Base-by-base conservation (phyloP, 2,329 filamentous ascomycete genomes). In the Tympanopsis confertula region DNA sequence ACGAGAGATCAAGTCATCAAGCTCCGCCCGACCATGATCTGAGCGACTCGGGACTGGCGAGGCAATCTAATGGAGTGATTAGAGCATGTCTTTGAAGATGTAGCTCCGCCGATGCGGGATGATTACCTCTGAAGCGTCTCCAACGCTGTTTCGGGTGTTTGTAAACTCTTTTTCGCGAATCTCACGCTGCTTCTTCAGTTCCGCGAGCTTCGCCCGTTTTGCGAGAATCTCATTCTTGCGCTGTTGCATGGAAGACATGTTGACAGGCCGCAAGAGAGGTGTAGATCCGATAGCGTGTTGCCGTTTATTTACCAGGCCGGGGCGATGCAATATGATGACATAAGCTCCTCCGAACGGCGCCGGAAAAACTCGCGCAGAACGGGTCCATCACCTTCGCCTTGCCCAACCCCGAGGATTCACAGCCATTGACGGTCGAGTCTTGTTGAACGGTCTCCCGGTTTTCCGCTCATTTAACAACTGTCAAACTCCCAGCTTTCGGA, bases 121-220 rank as follows among this genome's bases (percentile, higher is more conserved):
- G n/a, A n/a, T 7, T 33, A 33, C 30, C 30, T 33, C 30, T 33
- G 30, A 33, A 33, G 10, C 30, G 7, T 33, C 30, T 33, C 30
- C 30, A 15, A 7, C 17, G 15, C 15, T 33, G 15, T 10, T 15
- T 15, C 30, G 7, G 15, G 68, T 77, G 44, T 72, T 73, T 42
- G 70, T 75, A 49, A 84, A 78, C 56, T 93, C 85, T 55, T 74
- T 84, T 45, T 85, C 76, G 42, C 88, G 75, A 49, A 89, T 66
- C 58, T 93, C 87, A 50, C 91, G 77, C 64, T 95, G 87, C 44
- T 85, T 78, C 66, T 94, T 95, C 47, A 98, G 74, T 71, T 96
- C 91, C 36, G 86, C 88, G 51, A 98, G 86, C 69, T 91, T 95
- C 45, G 88, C 89, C 69, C 86, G 89, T 67, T 98, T 98, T 49